phyloP scores from a whole-genome alignment of 1,139 yeast species.

The Candida sp. region DNA sequence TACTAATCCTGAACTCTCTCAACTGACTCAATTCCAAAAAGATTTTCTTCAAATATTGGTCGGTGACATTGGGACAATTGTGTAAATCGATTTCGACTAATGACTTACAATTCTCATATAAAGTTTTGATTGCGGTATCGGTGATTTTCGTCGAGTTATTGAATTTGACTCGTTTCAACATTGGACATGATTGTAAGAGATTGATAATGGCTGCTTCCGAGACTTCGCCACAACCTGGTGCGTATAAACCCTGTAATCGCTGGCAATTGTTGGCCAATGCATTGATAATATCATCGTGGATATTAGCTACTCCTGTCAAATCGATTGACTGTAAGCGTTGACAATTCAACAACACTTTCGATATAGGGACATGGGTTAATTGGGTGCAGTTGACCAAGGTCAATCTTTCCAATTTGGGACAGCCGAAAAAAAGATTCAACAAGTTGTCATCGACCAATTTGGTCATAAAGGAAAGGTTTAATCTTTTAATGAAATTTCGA shows the following conservation, averaged over 20 bases:
- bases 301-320: constrained; percentile 75
- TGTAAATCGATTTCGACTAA: constrained; percentile 90
- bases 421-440: constrained; percentile 53
- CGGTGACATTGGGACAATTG: constrained; percentile 73
- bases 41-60: constrained; percentile 56
- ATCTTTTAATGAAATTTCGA: constrained; percentile 69
- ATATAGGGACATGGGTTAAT: constrained; percentile 59
- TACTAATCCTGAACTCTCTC: constrained; percentile 80
- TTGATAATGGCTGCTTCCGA: constrained; percentile 62
- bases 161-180: constrained; percentile 79
- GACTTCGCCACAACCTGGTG: constrained; percentile 76
- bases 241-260: constrained; percentile 84
- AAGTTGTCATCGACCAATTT: constrained; percentile 63
- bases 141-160: constrained; percentile 68
- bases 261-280: constrained; percentile 74
- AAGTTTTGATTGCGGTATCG: constrained; percentile 60
- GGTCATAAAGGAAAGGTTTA: constrained; percentile 77
- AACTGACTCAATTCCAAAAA: constrained; percentile 65
- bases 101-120: constrained; percentile 70
- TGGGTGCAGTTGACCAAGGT: constrained; percentile 80
- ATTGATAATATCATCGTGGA: constrained; percentile 62
- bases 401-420: constrained; percentile 77
- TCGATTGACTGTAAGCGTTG: constrained; percentile 80
- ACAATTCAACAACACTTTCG: constrained; percentile 62
- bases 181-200: constrained; percentile 62